Percentiles rank a stretch among this genome's conserved stretches.
Conservation (phyloP, 208 protist genomes). For the Giardia muris region DNA sequence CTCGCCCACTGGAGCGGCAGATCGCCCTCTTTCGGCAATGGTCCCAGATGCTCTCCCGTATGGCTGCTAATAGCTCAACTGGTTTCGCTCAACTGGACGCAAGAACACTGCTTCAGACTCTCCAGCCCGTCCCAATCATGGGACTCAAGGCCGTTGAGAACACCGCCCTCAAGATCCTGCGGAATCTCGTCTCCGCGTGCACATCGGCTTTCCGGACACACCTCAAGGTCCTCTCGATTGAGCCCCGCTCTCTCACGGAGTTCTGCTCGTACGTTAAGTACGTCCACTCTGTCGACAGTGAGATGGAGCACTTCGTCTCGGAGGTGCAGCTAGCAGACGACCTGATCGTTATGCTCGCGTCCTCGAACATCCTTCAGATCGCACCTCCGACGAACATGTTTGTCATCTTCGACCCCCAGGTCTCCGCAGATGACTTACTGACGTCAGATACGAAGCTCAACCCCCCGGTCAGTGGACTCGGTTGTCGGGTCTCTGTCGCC, state of each 20-base stretch:
- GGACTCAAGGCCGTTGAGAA: slow-evolving; percentile 3
- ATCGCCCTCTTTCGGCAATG: slow-evolving; percentile 6
- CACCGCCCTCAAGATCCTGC: neutral
- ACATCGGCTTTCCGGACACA: neutral
- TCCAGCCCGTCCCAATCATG: neutral
- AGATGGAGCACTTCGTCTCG: neutral
- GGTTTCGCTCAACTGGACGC: slow-evolving; percentile 23
- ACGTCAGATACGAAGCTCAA: neutral
- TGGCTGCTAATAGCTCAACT: neutral
- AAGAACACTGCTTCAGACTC: neutral
- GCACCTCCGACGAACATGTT: neutral
- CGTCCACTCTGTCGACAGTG: neutral
- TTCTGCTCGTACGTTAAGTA: neutral
- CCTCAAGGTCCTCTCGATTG: neutral
- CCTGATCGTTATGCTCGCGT: neutral
- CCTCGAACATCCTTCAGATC: neutral
- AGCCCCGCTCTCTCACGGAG: neutral
- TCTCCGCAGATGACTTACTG: neutral
- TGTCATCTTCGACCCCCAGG: neutral
- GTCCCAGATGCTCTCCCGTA: neutral
- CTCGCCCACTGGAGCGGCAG: neutral
- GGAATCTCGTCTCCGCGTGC: neutral
- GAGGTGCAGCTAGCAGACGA: slow-evolving; percentile 12
- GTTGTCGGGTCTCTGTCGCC: neutral
- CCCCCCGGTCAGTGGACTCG: slow-evolving; percentile 1